A percentile compares a stretch with the other conserved stretches of the same genome.
phyloP scores from a whole-genome alignment of 2,329 filamentous ascomycete species.

The Ampelomyces quisqualis region DNA sequence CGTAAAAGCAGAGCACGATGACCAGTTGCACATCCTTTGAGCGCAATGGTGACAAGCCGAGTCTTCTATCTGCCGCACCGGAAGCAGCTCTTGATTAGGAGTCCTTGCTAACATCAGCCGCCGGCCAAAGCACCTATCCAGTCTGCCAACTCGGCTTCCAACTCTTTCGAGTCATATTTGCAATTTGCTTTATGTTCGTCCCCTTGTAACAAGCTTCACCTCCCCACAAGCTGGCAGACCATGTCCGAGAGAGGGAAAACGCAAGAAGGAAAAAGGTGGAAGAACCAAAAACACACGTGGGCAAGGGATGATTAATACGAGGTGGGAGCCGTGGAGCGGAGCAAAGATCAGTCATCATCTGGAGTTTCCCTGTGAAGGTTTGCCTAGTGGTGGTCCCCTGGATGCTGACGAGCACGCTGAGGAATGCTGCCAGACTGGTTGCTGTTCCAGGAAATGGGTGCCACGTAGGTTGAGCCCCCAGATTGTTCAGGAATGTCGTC shows the following conservation, averaged over 20 bases:
- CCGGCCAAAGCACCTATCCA: conserved; percentile 20
- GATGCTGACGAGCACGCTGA: conserved; percentile 15
- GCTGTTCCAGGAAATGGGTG: conserved; percentile 28
- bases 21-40: conserved; percentile 14
- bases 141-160: conserved; percentile 24
- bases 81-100: conserved; percentile 30
- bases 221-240: conserved; percentile 47
- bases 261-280: conserved; percentile 31
- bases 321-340: conserved; percentile 30
- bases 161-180: conserved; percentile 22
- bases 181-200: conserved; percentile 43
- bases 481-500: conserved; percentile 28
- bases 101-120: conserved; percentile 22
- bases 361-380: conserved; percentile 25
- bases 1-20: conserved; percentile 13
- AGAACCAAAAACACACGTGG: conserved; percentile 31
- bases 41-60: conserved; percentile 31
- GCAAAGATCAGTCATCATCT: conserved; percentile 34
- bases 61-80: conserved; percentile 24
- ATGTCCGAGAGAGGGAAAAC: conserved; percentile 41
- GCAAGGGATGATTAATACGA: conserved; percentile 37
- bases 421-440: conserved; percentile 22
- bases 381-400: conserved; percentile 24
- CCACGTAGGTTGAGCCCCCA: conserved; percentile 34
- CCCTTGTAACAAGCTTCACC: conserved; percentile 38